Evolutionary conservation across 2,329 filamentous ascomycete species (phyloP).

Genomic region (Monosporascus sp.): DNA sequence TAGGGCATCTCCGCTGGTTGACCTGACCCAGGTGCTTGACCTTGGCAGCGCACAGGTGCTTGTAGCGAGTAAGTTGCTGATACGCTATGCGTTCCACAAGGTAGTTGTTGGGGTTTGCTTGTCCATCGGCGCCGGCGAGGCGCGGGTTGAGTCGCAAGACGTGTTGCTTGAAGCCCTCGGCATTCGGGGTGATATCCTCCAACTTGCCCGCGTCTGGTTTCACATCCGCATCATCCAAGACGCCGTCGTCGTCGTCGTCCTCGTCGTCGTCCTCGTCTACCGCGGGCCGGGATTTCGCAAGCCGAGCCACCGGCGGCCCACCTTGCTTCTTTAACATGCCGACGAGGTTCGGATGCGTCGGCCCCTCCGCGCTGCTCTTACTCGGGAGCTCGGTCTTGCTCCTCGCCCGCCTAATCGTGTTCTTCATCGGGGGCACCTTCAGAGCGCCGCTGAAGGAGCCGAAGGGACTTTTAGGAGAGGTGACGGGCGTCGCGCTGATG

Average conservation of each 20-base stretch:
- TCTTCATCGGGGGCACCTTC: constrained; percentile 35
- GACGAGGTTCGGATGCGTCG: constrained; percentile 40
- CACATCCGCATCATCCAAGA: constrained; percentile 53
- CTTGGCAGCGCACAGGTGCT: constrained; percentile 64
- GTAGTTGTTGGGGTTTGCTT: constrained; percentile 42
- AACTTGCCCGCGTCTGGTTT: constrained; percentile 57
- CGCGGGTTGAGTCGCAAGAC: constrained; percentile 69
- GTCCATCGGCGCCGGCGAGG: constrained; percentile 37
- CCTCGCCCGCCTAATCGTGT: constrained; percentile 46
- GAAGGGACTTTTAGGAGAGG: constrained; percentile 50
- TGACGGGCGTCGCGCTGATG: constrained; percentile 48
- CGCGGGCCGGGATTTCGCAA: constrained; percentile 37
- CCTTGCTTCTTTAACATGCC: constrained; percentile 48
- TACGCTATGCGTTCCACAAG: constrained; percentile 77
- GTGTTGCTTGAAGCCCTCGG: constrained; percentile 72
- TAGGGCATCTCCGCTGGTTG: constrained; percentile 49
- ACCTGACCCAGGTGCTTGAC: constrained; percentile 64
- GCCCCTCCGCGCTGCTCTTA: constrained; percentile 26
- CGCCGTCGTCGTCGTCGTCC: constrained; percentile 54
- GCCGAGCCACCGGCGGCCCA: constrained; percentile 47
- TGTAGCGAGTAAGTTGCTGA: constrained; percentile 76
- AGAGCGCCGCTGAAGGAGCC: constrained; percentile 24
- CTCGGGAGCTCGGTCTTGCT: constrained; percentile 51
- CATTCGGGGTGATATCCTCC: constrained; percentile 65
- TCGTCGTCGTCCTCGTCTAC: constrained; percentile 52